Conservation (phyloP, 768 basidiomycete genomes). For the Guyanaporus albipodus region DNA sequence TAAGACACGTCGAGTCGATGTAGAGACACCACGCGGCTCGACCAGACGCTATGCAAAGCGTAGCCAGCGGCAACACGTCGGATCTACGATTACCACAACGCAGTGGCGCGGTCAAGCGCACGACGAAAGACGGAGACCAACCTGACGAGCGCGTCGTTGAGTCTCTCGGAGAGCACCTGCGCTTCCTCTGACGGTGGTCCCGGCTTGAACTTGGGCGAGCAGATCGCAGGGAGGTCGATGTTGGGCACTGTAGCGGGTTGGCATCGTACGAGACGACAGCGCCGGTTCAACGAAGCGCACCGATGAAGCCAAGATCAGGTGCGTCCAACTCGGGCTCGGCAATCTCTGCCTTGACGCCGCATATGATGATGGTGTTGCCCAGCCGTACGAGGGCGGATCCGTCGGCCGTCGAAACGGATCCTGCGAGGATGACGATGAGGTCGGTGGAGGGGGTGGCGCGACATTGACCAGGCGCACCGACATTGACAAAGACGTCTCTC, state of each 20-base stretch:
- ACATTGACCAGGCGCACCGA: conserved; percentile 49
- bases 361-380: conserved; percentile 92
- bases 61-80: conserved; percentile 54
- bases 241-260: conserved; percentile 70
- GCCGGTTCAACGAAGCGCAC: conserved; percentile 35
- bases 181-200: conserved; percentile 95
- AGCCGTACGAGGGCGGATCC: conserved; percentile 89
- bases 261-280: not conserved
- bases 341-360: conserved; percentile 94
- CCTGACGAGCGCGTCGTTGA: conserved; percentile 77
- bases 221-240: conserved; percentile 89
- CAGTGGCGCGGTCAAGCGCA: not conserved
- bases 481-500: conserved; percentile 74
- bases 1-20: conserved; percentile 91
- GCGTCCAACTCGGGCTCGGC: conserved; percentile 82
- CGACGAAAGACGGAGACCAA: conserved; percentile 32
- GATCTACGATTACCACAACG: conserved; percentile 42
- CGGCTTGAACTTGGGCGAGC: conserved; percentile 90
- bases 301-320: conserved; percentile 77
- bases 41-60: conserved; percentile 75
- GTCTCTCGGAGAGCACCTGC: conserved; percentile 79
- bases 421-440: conserved; percentile 34
- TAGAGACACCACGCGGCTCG: conserved; percentile 93
- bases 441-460: not conserved
- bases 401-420: conserved; percentile 91